Conservation (phyloP, 1,139 yeast genomes). For the Kodamaea plutei region DNA sequence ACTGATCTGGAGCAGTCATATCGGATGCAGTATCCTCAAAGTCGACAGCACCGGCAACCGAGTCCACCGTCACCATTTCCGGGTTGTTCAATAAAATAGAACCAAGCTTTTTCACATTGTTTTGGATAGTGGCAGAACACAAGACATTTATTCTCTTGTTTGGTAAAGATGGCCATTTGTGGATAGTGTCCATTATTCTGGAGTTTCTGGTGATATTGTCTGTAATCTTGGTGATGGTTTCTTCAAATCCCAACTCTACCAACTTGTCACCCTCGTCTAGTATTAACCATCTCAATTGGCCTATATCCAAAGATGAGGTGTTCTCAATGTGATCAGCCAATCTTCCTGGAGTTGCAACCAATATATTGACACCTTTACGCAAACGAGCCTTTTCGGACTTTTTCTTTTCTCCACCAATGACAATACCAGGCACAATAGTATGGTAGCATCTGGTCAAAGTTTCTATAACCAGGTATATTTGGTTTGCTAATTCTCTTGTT, state of each 20-base stretch:
- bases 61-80: constrained; percentile 54
- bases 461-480: constrained; percentile 79
- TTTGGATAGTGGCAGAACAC: constrained; percentile 93
- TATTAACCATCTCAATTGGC: constrained; percentile 76
- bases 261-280: constrained; percentile 94
- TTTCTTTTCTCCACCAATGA: constrained; percentile 93
- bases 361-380: constrained; percentile 82
- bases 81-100: constrained; percentile 70
- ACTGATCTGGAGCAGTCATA: constrained; percentile 80
- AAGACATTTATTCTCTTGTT: constrained; percentile 66
- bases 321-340: constrained; percentile 89
- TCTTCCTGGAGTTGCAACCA: constrained; percentile 92
- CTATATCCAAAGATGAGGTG: constrained; percentile 64
- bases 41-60: constrained; percentile 32
- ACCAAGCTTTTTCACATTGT: constrained; percentile 75
- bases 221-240: constrained; percentile 77
- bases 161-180: constrained; percentile 58
- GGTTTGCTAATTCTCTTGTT: constrained; percentile 92
- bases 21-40: constrained; percentile 32
- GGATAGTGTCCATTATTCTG: constrained; percentile 34
- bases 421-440: constrained; percentile 85
- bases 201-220: constrained; percentile 48
- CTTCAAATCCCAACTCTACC: constrained; percentile 94
- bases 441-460: constrained; percentile 69
- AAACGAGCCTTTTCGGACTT: constrained; percentile 88